Base-by-base conservation (phyloP, 1,284 basidiomycete genomes). In the Cutaneotrichosporon arboriforme region DNA sequence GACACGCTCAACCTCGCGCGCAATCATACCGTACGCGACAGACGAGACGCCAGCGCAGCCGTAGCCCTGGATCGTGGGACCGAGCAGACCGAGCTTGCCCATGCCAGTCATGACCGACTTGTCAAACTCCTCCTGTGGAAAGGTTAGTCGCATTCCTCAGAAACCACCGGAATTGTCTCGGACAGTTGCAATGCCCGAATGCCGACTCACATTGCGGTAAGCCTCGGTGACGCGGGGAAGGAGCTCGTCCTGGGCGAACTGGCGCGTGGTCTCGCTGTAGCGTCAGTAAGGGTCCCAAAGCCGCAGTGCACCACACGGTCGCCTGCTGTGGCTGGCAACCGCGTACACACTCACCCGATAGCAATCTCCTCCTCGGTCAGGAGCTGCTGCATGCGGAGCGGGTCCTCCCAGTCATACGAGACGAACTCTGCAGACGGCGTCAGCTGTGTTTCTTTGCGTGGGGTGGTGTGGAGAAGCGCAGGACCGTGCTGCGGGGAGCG, bases 11-110 rank as follows among this genome's bases (percentile, higher is more conserved):
- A 98, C 85, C 72, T 97, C 93, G 43, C 94, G 81, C 1, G 91
- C 88, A 64, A 97, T 88, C 33, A 97, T 79, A 8, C 94, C 94
- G 66, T 97, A 97, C 0, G 92, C 88, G 18, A 94, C 90, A 62
- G 84, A 85, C 67, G 85, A 88, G 21, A 85, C 87, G n/a, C 94
- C 93, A 0, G 93, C 93, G 70, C 93, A 98, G 26, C 89, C 91
- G 67, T 97, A 96, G 1, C 90, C 93, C 57, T 88, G 72, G 62
- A 97, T 97, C 0, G 92, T 97, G 1, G 92, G 84, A 0, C 93
- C 93, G 2, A 97, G 79, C 15, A 97, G 77, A 4, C 94, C 94
- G 3, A 97, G 79, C 58, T 85, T 81, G n/a, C 93, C 93, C 88
- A 97, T 93, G 68, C 93, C 89, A 13, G 83, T 83, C 33, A 97